A percentile compares a stretch with the other conserved stretches of the same genome.
Evolutionary conservation across 169 alveolate genomes (phyloP).

Genomic region (Plasmodium cynomolgi): DNA sequence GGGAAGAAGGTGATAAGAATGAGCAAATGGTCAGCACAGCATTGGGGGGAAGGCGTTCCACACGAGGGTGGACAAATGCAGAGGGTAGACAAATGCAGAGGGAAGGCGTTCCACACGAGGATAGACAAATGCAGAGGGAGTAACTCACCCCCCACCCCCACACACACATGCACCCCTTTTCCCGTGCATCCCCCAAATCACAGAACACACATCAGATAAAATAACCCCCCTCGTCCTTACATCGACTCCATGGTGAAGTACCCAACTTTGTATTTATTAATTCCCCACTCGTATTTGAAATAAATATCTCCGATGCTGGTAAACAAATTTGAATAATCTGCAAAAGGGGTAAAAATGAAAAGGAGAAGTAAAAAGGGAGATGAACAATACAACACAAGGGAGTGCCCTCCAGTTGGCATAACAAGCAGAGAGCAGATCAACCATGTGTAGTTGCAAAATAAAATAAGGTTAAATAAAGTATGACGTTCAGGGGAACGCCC

Average conservation of each 20-base stretch:
- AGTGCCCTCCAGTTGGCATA: background rate
- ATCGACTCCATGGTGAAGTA: slow-evolving; percentile 15
- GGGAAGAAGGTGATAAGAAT: background rate
- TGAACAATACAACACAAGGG: background rate
- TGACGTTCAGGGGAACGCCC: background rate
- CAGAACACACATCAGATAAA: background rate
- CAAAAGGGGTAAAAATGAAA: slow-evolving; percentile 1
- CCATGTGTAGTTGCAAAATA: background rate
- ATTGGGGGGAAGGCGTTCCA: background rate
- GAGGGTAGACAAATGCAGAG: background rate
- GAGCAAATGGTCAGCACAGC: background rate
- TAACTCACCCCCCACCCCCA: background rate
- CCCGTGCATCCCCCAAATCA: background rate
- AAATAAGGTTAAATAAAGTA: too few relatives aligned
- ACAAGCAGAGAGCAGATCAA: too few relatives aligned
- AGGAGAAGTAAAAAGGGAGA: background rate
- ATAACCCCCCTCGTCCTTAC: background rate
- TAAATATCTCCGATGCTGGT: slow-evolving; percentile 25
- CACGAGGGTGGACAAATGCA: too few relatives aligned
- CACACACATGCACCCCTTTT: background rate
- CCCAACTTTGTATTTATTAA: slow-evolving; percentile 33
- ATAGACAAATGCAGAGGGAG: too few relatives aligned
- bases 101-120: background rate
- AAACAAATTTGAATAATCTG: slow-evolving; percentile 43
- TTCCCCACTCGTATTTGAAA: background rate